Evolutionary conservation across 176 grass and related monocot genomes (phyloP), one percentile per base, ranked within the genome.

Genomic region (Bothriochloa decipiens): DNA sequence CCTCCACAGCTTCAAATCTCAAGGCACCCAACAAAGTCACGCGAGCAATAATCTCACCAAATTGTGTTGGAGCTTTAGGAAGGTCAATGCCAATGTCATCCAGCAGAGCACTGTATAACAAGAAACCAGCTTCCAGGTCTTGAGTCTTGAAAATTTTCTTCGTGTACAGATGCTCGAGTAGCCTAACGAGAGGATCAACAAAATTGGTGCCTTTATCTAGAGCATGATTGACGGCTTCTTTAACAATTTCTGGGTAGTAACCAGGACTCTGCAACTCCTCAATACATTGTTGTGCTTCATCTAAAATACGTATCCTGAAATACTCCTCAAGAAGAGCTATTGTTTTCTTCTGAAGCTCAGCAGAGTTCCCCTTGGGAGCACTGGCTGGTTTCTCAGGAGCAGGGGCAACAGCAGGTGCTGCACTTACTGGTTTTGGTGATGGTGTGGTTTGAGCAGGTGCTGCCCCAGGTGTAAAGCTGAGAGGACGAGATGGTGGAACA

Each of bases 71-170:
- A 36, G 96, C 91, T 89, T 92, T 96, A 16, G 96, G 96, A 71
- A 99, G 87, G 79, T 99, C 96, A 78, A 99, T 99, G 37, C 78
- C 91, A 75, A 99, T 89, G 76, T 99, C 96, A 55, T 99, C 93
- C 75, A 99, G 84, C 65, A 91, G 80, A 3, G 96, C 79, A 6
- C 81, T 90, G 11, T 96, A 99, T 55, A 99, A 84, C 70, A 94
- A 69, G 79, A 88, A 99, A 52, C 96, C 96, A 4, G 82, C 77
- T 71, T 87, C 88, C 84, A 99, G 50, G 83, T 94, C 96, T 76
- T 61, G 75, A 36, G 43, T 74, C 73, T 87, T 91, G 74, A 96
- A 87, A 71, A 90, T 43, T 11, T 92, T 96, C 83, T 99, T 96
- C 5, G 26, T 65, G n/a, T 78, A 83, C 5, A 99, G 79, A 78